These are phyloP conservation scores for Berberis vulgaris DNA, from an alignment of 164 flowering plant species.

Conservation along the genomic window DNA sequence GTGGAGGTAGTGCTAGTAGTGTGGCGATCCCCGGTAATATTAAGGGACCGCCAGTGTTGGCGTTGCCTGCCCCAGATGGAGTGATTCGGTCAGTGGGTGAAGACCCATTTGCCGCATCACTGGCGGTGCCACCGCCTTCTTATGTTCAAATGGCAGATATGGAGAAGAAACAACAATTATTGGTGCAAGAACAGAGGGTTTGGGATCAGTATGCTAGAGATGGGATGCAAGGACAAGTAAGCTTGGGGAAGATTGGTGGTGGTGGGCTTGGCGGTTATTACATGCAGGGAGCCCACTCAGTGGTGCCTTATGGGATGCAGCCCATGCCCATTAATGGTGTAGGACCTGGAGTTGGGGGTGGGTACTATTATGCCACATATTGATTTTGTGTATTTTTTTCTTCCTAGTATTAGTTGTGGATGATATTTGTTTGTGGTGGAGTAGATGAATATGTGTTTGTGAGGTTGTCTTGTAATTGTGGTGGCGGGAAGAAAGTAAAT, in stretches of 20 bases:
- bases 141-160: constrained; percentile 77
- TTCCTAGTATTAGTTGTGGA: neutral
- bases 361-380: constrained; percentile 24
- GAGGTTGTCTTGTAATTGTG: too few species aligned
- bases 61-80: constrained; percentile 67
- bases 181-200: constrained; percentile 50
- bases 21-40: constrained; percentile 47
- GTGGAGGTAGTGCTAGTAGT: constrained; percentile 67
- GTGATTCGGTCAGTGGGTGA: constrained; percentile 33
- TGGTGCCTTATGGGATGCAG: constrained; percentile 14
- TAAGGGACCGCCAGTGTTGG: constrained; percentile 38
- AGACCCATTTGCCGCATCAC: constrained; percentile 79
- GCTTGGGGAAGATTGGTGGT: constrained; percentile 36
- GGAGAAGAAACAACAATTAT: constrained; percentile 68
- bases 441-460: too few species aligned
- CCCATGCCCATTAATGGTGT: constrained; percentile 19
- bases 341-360: constrained; percentile 21
- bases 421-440: neutral
- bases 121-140: constrained; percentile 53
- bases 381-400: neutral
- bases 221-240: constrained; percentile 72
- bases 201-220: constrained; percentile 63
- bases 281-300: constrained; percentile 33
- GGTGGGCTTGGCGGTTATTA: constrained; percentile 17
- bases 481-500: too few species aligned